Percentiles rank a stretch among this genome's conserved stretches.
Evolutionary conservation across 371 early-diverging fungal species (phyloP).

Genomic region (Blakeslea trispora): DNA sequence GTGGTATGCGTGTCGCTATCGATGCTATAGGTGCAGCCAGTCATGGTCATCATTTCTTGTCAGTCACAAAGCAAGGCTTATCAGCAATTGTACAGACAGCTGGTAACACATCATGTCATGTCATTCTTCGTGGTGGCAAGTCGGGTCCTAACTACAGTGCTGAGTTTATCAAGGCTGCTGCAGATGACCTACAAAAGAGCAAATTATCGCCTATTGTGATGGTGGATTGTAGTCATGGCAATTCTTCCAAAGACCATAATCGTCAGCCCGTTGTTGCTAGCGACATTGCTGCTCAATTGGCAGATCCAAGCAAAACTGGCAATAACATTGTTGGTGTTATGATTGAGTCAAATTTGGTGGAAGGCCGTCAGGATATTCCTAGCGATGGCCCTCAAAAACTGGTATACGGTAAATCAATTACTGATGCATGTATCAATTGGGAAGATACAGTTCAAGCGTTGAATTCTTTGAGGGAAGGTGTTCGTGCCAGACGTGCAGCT

Average conservation of each 20-base stretch:
- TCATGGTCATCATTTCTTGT: conserved; percentile 90
- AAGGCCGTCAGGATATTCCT: conserved; percentile 73
- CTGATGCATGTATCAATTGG: conserved; percentile 83
- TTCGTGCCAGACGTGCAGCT: conserved; percentile 61
- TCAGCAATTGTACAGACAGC: conserved; percentile 89
- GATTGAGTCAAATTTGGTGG: conserved; percentile 79
- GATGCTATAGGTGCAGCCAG: conserved; percentile 91
- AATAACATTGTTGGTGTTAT: conserved; percentile 75
- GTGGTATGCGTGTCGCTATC: conserved; percentile 83
- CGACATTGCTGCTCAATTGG: conserved; percentile 55
- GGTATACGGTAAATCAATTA: conserved; percentile 72
- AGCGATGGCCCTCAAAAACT: conserved; percentile 56
- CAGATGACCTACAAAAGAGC: conserved; percentile 60
- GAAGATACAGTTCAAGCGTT: conserved; percentile 68
- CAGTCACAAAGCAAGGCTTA: conserved; percentile 92
- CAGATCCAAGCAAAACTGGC: conserved; percentile 41
- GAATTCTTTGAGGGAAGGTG: conserved; percentile 63
- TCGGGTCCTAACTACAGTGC: conserved; percentile 87
- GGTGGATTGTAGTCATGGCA: conserved; percentile 95
- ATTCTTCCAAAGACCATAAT: conserved; percentile 72
- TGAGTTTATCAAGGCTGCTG: conserved; percentile 57
- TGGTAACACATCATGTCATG: conserved; percentile 74
- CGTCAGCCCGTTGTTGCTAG: conserved; percentile 81
- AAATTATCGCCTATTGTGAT: conserved; percentile 69
- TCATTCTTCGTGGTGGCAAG: conserved; percentile 87